Evolutionary conservation across 164 flowering plant species (phyloP).

Genomic region (Chimonanthus salicifolius): DNA sequence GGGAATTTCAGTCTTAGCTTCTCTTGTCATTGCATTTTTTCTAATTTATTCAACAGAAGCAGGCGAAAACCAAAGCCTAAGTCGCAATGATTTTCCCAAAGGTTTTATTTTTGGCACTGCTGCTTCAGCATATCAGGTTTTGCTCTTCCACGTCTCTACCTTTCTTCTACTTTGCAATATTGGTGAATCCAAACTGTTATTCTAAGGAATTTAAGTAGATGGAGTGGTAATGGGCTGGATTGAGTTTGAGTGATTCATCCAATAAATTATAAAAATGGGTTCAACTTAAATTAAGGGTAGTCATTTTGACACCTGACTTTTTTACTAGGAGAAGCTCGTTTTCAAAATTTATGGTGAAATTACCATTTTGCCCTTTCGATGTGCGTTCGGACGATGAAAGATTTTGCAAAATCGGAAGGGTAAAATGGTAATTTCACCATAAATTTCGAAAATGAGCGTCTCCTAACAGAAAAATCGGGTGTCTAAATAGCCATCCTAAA

Average conservation of each 20-base stretch:
- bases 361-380: too few species aligned
- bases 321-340: background rate
- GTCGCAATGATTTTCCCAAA: constrained; percentile 65
- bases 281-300: background rate
- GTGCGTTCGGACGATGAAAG: too few species aligned
- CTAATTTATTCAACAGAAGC: background rate
- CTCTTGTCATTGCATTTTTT: background rate
- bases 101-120: constrained; percentile 82
- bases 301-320: background rate
- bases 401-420: too few species aligned
- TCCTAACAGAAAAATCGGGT: too few species aligned
- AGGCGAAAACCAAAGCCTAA: constrained; percentile 5
- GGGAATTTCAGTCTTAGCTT: background rate
- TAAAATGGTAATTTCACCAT: too few species aligned
- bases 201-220: too few species aligned
- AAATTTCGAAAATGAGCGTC: too few species aligned
- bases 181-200: background rate
- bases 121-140: constrained; percentile 86
- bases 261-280: background rate
- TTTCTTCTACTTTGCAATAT: background rate
- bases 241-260: background rate
- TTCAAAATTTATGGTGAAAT: too few species aligned
- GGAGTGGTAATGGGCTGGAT: background rate
- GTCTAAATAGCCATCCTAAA: too few species aligned
- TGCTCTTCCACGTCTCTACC: background rate